These are phyloP conservation scores for Boletellus ananas DNA, from an alignment of 768 basidiomycete species.

Conservation along the genomic window DNA sequence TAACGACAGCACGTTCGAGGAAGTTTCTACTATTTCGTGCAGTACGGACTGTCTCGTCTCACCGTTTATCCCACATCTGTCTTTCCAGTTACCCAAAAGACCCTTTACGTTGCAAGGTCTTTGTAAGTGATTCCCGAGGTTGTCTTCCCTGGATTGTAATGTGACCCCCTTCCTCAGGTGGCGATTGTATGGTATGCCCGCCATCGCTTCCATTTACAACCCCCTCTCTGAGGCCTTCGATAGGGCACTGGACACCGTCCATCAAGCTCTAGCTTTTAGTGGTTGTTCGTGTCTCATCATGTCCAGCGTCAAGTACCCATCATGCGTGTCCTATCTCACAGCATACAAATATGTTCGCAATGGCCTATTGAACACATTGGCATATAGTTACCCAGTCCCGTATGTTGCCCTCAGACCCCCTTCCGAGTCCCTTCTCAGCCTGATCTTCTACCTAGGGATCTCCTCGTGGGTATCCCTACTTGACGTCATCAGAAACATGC, in stretches of 20 bases:
- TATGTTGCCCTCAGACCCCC: background rate
- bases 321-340: background rate
- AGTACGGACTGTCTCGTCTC: background rate
- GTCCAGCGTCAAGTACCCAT: background rate
- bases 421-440: background rate
- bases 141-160: background rate
- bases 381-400: background rate
- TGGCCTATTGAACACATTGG: background rate
- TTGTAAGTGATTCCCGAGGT: background rate
- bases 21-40: background rate
- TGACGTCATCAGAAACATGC: too few relatives aligned
- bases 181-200: background rate
- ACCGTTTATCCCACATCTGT: background rate
- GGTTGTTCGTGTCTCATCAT: background rate
- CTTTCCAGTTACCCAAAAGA: background rate
- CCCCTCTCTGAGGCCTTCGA: background rate
- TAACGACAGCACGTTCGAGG: too few relatives aligned
- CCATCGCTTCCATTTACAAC: too few relatives aligned
- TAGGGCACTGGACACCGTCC: background rate
- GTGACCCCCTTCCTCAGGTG: background rate
- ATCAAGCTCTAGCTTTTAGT: background rate
- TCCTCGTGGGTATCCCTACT: background rate
- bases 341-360: background rate
- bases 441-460: background rate
- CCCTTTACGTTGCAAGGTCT: background rate